These are phyloP conservation scores for Hapsidospora chrysogenum DNA, from an alignment of 495 filamentous ascomycete species.

Conservation along the genomic window DNA sequence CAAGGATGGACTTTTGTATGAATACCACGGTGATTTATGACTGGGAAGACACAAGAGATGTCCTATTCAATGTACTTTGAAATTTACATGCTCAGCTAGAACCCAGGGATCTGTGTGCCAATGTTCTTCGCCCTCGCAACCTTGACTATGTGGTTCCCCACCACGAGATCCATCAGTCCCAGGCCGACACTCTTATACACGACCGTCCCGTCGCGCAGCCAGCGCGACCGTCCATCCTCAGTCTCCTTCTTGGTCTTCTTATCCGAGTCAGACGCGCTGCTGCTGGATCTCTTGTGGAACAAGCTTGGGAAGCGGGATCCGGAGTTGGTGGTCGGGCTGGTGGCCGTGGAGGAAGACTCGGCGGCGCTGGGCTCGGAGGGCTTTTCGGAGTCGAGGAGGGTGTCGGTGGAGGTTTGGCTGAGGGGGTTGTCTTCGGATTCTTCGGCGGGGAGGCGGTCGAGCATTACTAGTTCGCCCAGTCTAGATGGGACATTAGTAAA, in stretches of 20 bases:
- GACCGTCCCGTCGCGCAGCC: conserved; percentile 70
- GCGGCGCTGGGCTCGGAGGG: conserved; percentile 11
- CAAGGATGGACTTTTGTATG: background rate
- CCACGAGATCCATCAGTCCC: conserved; percentile 64
- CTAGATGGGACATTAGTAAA: conserved; percentile 8
- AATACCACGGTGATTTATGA: background rate
- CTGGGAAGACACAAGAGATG: background rate
- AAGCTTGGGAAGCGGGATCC: conserved; percentile 4
- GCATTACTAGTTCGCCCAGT: conserved; percentile 63
- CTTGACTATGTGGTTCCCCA: conserved; percentile 58
- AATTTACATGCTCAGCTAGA: conserved; percentile 21
- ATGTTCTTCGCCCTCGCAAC: conserved; percentile 56
- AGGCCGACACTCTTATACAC: conserved; percentile 74
- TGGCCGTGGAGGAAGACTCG: too few species aligned
- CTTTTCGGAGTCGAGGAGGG: conserved; percentile 8
- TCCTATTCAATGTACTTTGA: background rate
- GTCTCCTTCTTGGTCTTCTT: conserved; percentile 14
- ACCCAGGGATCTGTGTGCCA: conserved; percentile 55
- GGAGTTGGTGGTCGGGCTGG: too few species aligned
- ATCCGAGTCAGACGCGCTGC: conserved; percentile 8
- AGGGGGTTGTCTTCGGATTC: conserved; percentile 5
- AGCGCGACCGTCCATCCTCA: conserved; percentile 22
- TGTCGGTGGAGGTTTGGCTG: conserved; percentile 8
- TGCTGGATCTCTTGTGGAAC: conserved; percentile 7
- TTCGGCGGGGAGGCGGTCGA: conserved; percentile 13